These are phyloP conservation scores for Physcomitrellopsis africana DNA, from an alignment of 225 moss, liverwort and hornwort genomes.

Conservation along the genomic window DNA sequence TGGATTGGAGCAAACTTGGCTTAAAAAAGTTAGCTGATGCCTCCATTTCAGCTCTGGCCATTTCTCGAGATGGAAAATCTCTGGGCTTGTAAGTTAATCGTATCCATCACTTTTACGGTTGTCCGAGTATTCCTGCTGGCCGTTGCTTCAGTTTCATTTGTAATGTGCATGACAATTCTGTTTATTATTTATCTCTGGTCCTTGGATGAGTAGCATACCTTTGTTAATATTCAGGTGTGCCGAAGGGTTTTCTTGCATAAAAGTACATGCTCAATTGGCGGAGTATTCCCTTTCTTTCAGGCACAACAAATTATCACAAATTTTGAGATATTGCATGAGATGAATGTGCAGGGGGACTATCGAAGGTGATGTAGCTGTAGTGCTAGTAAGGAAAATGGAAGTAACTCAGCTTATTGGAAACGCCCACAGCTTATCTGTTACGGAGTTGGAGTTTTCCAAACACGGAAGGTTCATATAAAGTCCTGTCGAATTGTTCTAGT, in stretches of 20 bases:
- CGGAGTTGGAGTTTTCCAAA: conserved; percentile 56
- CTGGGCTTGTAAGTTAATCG: conserved; percentile 67
- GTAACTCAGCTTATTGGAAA: conserved; percentile 44
- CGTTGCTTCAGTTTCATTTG: not conserved
- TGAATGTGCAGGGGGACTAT: conserved; percentile 50
- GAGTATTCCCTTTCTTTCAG: not conserved
- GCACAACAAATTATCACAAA: not conserved
- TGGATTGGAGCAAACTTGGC: conserved; percentile 76
- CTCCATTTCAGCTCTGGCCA: conserved; percentile 74
- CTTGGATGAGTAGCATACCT: not conserved
- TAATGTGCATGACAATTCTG: not conserved
- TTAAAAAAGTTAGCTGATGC: conserved; percentile 59
- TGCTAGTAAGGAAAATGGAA: conserved; percentile 56
- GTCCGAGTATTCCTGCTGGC: conserved; percentile 2
- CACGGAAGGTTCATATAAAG: conserved; percentile 41
- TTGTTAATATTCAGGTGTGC: not conserved
- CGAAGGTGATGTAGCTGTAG: conserved; percentile 49
- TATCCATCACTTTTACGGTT: conserved; percentile 8
- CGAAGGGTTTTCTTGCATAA: not conserved
- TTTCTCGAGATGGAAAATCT: conserved; percentile 69
- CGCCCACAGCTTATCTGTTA: conserved; percentile 46
- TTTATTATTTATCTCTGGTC: conserved; percentile 14
- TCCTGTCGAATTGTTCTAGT: not conserved
- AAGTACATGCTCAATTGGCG: not conserved
- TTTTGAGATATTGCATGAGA: conserved; percentile 5